Percentiles rank a stretch among this genome's conserved stretches.
phyloP scores from a whole-genome alignment of 495 filamentous ascomycete genomes.

The Penicillium waksmanii region DNA sequence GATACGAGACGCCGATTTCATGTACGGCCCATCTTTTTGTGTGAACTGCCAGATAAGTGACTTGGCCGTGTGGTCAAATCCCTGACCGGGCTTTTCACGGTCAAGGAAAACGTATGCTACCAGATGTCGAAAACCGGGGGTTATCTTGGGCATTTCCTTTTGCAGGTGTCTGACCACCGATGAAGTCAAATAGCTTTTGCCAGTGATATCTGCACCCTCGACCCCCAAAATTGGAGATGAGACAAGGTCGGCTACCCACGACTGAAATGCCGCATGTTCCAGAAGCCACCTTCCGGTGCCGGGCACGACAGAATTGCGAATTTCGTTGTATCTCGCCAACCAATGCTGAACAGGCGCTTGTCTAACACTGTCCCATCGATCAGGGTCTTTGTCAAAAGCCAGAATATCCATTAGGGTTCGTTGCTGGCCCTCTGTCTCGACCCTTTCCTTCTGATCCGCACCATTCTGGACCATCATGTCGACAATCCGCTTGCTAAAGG shows the following conservation, averaged over 20 bases:
- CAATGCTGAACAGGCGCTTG: conserved; percentile 5
- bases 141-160: not conserved
- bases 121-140: conserved; percentile 2
- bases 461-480: not conserved
- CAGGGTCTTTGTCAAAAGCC: conserved; percentile 6
- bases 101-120: conserved; percentile 10
- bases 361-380: conserved; percentile 5
- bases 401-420: not conserved
- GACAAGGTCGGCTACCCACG: not conserved
- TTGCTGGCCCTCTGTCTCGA: not conserved
- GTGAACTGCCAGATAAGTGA: conserved; percentile 17
- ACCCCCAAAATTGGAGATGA: conserved; percentile 4
- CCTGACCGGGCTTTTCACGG: not conserved
- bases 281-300: conserved; percentile 12
- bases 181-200: conserved; percentile 13
- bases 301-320: conserved; percentile 4
- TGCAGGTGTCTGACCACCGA: conserved; percentile 3
- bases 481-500: too few relatives aligned
- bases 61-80: conserved; percentile 4
- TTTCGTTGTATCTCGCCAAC: conserved; percentile 1
- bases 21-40: conserved; percentile 10
- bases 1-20: conserved; percentile 1
- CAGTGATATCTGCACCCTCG: conserved; percentile 2
- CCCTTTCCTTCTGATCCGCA: not conserved
- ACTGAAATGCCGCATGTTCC: not conserved